phyloP scores from a whole-genome alignment of 2,329 filamentous ascomycete genomes.

The Didymella pinodella region DNA sequence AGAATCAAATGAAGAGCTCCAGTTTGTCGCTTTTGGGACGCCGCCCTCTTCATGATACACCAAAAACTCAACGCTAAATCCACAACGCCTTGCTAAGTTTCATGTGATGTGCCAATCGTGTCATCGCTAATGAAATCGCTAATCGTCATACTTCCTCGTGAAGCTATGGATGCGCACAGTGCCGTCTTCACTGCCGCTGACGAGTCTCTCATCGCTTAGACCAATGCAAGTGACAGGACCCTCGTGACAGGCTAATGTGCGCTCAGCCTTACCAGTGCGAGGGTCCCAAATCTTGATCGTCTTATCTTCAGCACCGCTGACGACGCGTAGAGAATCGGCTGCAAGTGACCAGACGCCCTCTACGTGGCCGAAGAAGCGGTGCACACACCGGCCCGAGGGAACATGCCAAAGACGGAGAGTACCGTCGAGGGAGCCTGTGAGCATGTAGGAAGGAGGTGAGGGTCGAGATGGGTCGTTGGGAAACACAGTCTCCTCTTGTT shows the following conservation, averaged over 20 bases:
- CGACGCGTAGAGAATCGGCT: constrained; percentile 85
- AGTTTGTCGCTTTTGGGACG: constrained; percentile 18
- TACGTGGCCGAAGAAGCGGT: constrained; percentile 95
- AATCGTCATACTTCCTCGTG: constrained; percentile 15
- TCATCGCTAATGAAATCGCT: constrained; percentile 9
- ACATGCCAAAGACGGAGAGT: constrained; percentile 95
- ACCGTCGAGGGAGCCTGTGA: constrained; percentile 89
- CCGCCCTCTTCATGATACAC: constrained; percentile 12
- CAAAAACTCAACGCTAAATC: neutral
- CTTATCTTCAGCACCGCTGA: constrained; percentile 89
- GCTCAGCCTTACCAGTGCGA: constrained; percentile 86
- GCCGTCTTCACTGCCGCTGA: constrained; percentile 91
- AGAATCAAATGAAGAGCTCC: neutral
- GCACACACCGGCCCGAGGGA: constrained; percentile 78
- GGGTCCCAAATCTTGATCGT: constrained; percentile 98
- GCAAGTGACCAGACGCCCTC: constrained; percentile 95
- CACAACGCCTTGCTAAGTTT: constrained; percentile 20
- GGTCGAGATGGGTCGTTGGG: constrained; percentile 68
- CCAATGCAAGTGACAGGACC: constrained; percentile 94
- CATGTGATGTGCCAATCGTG: constrained; percentile 1
- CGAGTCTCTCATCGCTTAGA: constrained; percentile 86
- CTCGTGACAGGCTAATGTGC: constrained; percentile 88
- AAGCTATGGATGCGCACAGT: constrained; percentile 74
- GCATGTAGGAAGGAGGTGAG: constrained; percentile 85
- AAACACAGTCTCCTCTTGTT: constrained; percentile 61